Evolutionary conservation across 2,329 filamentous ascomycete genomes (phyloP).

Genomic region (Orbilia oligospora): DNA sequence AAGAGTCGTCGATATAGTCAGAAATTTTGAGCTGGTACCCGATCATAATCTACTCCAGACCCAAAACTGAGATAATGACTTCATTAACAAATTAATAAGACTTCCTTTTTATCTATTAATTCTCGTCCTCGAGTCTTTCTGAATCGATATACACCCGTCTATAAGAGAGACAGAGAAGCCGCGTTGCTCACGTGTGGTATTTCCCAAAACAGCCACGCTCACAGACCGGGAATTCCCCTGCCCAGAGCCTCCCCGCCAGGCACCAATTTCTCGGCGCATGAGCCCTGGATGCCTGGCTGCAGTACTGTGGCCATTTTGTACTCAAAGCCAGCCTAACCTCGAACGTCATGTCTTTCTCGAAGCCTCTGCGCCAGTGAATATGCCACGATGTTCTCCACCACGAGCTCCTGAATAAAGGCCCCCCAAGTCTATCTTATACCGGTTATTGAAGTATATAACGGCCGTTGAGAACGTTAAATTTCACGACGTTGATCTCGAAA

Average conservation of each 20-base stretch:
- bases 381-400: conserved; percentile 36
- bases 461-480: neutral
- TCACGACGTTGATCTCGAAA: neutral
- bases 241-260: conserved; percentile 19
- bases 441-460: conserved; percentile 5
- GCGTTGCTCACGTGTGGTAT: conserved; percentile 23
- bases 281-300: conserved; percentile 25
- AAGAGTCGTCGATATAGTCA: no score
- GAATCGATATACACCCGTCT: neutral
- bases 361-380: conserved; percentile 40
- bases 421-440: neutral
- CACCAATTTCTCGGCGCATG: conserved; percentile 42
- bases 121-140: neutral
- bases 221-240: conserved; percentile 11
- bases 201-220: conserved; percentile 23
- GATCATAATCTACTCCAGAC: no score
- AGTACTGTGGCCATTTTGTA: conserved; percentile 49
- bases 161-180: neutral
- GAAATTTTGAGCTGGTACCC: no score
- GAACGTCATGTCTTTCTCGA: conserved; percentile 48
- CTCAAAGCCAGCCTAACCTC: conserved; percentile 4
- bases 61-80: no score
- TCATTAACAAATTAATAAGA: no score
- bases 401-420: conserved; percentile 26
- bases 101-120: no score